Evolutionary conservation across 2,329 filamentous ascomycete species (phyloP).

Genomic region (Diaporthe humulicola): DNA sequence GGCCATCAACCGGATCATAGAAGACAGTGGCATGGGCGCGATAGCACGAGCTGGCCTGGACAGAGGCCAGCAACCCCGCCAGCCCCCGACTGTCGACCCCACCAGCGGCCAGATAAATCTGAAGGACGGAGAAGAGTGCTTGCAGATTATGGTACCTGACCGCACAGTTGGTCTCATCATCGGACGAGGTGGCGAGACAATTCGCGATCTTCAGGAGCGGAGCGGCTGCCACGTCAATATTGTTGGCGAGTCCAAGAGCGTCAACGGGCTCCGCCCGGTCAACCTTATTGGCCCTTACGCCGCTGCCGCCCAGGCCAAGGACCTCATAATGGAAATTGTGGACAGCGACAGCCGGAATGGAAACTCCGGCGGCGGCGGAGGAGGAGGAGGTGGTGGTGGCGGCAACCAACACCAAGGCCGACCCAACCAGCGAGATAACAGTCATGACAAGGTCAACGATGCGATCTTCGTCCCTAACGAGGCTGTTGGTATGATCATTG

Average conservation of each 20-base stretch:
- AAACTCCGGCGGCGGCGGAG: slow-evolving; percentile 41
- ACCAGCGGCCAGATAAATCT: slow-evolving; percentile 59
- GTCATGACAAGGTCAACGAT: slow-evolving; percentile 81
- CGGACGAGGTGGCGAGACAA: slow-evolving; percentile 92
- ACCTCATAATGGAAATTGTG: slow-evolving; percentile 92
- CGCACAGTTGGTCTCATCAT: slow-evolving; percentile 94
- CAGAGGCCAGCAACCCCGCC: slow-evolving; percentile 54
- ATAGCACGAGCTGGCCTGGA: slow-evolving; percentile 62
- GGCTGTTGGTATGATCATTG: slow-evolving; percentile 96
- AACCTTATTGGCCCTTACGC: slow-evolving; percentile 87
- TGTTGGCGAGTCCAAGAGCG: slow-evolving; percentile 91
- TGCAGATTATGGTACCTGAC: slow-evolving; percentile 96
- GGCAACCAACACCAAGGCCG: slow-evolving; percentile 53
- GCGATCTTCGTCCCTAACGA: slow-evolving; percentile 89
- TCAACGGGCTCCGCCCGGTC: slow-evolving; percentile 89
- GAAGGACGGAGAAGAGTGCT: slow-evolving; percentile 85
- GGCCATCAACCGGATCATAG: slow-evolving; percentile 89
- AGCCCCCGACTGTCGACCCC: slow-evolving; percentile 21
- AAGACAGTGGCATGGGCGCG: slow-evolving; percentile 79
- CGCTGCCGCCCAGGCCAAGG: slow-evolving; percentile 83
- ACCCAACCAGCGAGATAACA: slow-evolving; percentile 54
- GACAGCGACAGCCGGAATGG: slow-evolving; percentile 83
- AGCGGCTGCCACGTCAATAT: slow-evolving; percentile 98
- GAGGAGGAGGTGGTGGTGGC: slow-evolving; percentile 33
- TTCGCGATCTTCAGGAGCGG: slow-evolving; percentile 90